Conservation (phyloP, 495 filamentous ascomycete species). For the Neurospora hispaniola region DNA sequence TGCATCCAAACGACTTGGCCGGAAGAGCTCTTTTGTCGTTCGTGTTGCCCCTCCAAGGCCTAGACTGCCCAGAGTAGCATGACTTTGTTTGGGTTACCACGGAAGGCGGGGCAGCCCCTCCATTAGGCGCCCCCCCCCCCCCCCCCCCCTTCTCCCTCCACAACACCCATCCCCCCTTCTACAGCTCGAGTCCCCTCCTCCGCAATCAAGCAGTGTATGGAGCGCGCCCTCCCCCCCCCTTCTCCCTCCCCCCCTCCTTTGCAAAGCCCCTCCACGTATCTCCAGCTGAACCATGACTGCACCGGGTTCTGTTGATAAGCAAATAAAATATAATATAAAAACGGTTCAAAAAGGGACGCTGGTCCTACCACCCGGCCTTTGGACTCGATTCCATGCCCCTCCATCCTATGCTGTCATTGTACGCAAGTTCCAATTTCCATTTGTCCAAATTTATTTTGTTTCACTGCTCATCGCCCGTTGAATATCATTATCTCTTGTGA, state of each 20-base stretch:
- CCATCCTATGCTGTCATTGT: constrained; percentile 12
- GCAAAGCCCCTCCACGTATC: not conserved
- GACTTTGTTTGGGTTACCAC: not conserved
- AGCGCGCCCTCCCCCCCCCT: not conserved
- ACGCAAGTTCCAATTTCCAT: not conserved
- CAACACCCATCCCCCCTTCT: not conserved
- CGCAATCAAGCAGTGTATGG: not conserved
- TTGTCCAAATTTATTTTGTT: not conserved
- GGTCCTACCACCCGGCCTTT: not conserved
- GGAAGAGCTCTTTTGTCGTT: not conserved
- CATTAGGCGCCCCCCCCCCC: not conserved
- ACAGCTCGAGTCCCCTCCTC: not conserved
- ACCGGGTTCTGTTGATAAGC: not conserved
- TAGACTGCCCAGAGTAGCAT: not conserved
- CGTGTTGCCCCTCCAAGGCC: not conserved
- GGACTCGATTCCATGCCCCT: not conserved
- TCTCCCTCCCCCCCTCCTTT: not conserved
- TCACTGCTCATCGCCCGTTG: not conserved
- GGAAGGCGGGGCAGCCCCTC: not conserved
- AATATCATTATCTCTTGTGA: not conserved
- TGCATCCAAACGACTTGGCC: not conserved
- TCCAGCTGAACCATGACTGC: not conserved
- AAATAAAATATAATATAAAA: too few relatives aligned
- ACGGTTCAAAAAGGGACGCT: not conserved
- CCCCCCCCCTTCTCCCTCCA: not conserved